These are phyloP conservation scores for Benincasa hispida DNA, from an alignment of 306 rosid species.

Conservation along the genomic window DNA sequence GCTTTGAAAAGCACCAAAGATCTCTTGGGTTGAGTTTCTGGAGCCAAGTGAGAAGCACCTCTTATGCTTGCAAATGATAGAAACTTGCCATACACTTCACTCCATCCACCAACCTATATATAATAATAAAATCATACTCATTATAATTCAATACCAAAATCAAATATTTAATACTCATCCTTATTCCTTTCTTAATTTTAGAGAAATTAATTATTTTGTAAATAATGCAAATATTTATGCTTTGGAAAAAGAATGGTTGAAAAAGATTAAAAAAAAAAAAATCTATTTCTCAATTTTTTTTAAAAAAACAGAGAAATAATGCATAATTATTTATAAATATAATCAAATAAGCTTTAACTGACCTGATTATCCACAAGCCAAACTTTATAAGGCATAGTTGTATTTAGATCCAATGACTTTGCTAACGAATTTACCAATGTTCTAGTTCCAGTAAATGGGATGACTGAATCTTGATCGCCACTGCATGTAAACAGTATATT, in stretches of 20 bases:
- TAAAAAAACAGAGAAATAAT: too few species aligned
- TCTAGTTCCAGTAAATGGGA: slow-evolving; percentile 81
- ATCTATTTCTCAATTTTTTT: too few species aligned
- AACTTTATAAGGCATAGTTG: slow-evolving; percentile 60
- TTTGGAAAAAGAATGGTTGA: too few species aligned
- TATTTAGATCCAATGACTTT: slow-evolving; percentile 38
- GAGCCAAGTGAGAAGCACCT: slow-evolving; percentile 89
- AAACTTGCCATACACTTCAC: slow-evolving; percentile 71
- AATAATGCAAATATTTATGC: too few species aligned
- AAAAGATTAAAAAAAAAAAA: too few species aligned
- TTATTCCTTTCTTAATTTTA: too few species aligned
- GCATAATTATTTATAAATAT: too few species aligned
- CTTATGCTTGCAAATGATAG: slow-evolving; percentile 79
- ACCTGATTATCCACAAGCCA: slow-evolving; percentile 85
- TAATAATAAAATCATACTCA: too few species aligned
- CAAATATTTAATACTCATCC: too few species aligned
- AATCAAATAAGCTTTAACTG: background rate
- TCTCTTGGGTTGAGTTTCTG: slow-evolving; percentile 84
- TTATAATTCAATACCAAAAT: too few species aligned
- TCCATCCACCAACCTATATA: slow-evolving; percentile 98
- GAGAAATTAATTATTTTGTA: too few species aligned
- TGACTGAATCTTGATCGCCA: slow-evolving; percentile 93
- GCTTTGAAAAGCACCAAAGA: slow-evolving; percentile 67
- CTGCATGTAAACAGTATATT: slow-evolving; percentile 15
- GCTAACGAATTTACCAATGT: slow-evolving; percentile 58